Base-by-base conservation (phyloP, 2,329 filamentous ascomycete species). In the Aspergillus uvarum region DNA sequence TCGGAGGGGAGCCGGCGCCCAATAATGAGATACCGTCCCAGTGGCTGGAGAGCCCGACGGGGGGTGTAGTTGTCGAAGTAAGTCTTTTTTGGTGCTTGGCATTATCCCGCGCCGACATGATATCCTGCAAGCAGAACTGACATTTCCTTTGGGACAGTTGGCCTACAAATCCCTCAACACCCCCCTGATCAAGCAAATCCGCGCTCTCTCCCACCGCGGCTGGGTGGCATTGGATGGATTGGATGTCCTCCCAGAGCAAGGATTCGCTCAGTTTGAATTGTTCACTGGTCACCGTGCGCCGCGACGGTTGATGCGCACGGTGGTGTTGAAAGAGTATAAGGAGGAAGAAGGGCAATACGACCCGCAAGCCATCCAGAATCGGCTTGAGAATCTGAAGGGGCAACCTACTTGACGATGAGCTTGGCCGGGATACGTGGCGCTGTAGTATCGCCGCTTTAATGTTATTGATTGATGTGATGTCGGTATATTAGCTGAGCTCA, bases 1-100 rank as follows among this genome's bases (percentile, higher is more conserved):
- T 77, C 21, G 71, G 70, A 1, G 71, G 68, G n/a, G 65, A 74
- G 44, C 71, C 71, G 3, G 72, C 74, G 0, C 72, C 74, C 2
- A 72, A 76, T 52, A 73, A 76, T 42, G 62, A 68, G 12, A 63
- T 77, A 3, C 74, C 74, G 5, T 58, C 67, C 3, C 71, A 76
- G 49, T 78, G 76, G 76, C 64, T 77, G 14, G 70, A 72, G 51
- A 77, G 74, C 51, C 70, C 73, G 5, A 78, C 75, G 0, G 76
- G 76, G 22, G 76, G 76, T 29, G 74, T 77, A 22, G 69, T 77
- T 12, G 71, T 77, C n/a, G 75, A 78, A 62, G 75, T 78, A 66
- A 64, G 72, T 69, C 24, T 22, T n/a, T n/a, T 1, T 14, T 35
- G 31, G 10, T 35, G 12, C 31, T 35, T 35, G 32, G 1, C 4